Base-by-base conservation (phyloP, 306 rosid genomes). In the Acacia melanoxylon region DNA sequence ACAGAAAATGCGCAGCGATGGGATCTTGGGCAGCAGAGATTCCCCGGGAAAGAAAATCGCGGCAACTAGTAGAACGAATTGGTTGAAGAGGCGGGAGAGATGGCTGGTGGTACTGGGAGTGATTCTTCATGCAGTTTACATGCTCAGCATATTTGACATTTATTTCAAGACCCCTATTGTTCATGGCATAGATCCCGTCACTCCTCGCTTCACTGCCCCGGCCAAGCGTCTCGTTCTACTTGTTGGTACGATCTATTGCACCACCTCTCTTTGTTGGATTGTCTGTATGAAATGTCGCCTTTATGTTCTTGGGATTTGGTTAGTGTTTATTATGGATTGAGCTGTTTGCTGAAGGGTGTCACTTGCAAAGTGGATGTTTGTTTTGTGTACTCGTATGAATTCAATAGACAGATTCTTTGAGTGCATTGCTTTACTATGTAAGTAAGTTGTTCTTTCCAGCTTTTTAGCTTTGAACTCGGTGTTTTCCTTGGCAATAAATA, bases 91-190 rank as follows among this genome's bases (percentile, higher is more conserved):
- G 77, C 87, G 89, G 35, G 98, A 92, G 87, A 84, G 72, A 77
- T 92, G 98, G 97, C 81, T 94, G 56, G 98, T 94, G n/a, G 85
- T 79, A 20, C 74, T 94, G 6, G 98, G 98, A 25, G 86, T 94
- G 8, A 79, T 89, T 67, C 97, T 94, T 25, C 98, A 94, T 81
- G 97, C 98, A 49, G 90, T 94, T 66, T 94, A 91, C 66, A 90
- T 94, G 97, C 91, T 94, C 74, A 94, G 98, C 85, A 94, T 94
- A 82, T 92, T 94, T 85, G 98, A 94, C 63, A 94, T 94, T 37
- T 94, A 94, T 83, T 94, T 94, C 88, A 94, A 94, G 85, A 79
- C 88, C 31, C 98, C 98, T 81, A 87, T 94, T 78, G 98, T 94
- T 10, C 97, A 78, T 49, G 98, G 98, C 80, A 81, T 94, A 62